These are phyloP conservation scores for Mucor sp. DNA, from an alignment of 371 early-diverging fungal species.

Conservation along the genomic window DNA sequence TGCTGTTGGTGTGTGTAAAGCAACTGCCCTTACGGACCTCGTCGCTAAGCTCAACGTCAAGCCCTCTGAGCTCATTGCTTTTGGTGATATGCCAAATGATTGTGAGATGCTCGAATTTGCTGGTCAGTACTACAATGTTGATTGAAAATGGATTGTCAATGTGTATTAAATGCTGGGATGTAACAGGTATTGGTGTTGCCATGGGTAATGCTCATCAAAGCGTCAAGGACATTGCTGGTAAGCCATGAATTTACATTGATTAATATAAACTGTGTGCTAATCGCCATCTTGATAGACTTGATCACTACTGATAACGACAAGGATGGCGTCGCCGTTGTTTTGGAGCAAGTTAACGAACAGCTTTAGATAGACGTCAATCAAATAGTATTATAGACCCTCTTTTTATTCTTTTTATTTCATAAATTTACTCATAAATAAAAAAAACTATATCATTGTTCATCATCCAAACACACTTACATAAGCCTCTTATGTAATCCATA, in stretches of 20 bases:
- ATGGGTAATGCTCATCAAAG: conserved; percentile 41
- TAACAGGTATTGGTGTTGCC: conserved; percentile 35
- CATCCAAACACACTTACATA: background rate
- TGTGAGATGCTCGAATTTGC: conserved; percentile 55
- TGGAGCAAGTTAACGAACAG: conserved; percentile 31
- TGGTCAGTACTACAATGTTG: conserved; percentile 20
- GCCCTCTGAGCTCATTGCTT: conserved; percentile 44
- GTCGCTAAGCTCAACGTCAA: conserved; percentile 31
- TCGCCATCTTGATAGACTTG: conserved; percentile 18
- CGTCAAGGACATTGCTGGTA: conserved; percentile 42
- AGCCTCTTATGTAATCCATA: background rate
- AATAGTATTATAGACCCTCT: background rate
- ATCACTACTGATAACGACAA: conserved; percentile 32
- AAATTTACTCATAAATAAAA: background rate
- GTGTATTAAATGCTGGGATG: conserved; percentile 1
- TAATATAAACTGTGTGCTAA: background rate
- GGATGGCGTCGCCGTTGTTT: conserved; percentile 39
- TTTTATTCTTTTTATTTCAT: background rate
- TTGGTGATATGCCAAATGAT: conserved; percentile 62
- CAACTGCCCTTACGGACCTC: conserved; percentile 41
- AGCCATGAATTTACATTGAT: background rate
- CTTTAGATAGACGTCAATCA: background rate
- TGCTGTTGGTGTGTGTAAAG: conserved; percentile 55
- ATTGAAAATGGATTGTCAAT: background rate
- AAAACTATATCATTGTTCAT: background rate